phyloP scores from a whole-genome alignment of 768 basidiomycete genomes.

The Boletus rufocinnamomeus region DNA sequence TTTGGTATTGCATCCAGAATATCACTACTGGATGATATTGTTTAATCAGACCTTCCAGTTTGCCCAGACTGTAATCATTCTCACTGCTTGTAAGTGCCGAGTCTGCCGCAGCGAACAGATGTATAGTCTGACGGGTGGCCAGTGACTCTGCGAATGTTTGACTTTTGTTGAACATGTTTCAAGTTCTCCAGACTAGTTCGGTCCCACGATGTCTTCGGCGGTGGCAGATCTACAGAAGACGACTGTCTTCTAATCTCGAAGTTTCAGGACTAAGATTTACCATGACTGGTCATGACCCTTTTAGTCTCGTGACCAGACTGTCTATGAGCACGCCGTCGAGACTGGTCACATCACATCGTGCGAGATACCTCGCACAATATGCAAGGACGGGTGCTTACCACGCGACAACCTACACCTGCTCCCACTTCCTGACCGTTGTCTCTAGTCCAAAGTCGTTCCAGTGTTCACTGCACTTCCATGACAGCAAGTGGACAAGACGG shows the following conservation, averaged over 20 bases:
- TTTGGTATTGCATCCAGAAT: conserved; percentile 1
- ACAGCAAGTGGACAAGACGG: neutral
- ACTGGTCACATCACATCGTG: no score
- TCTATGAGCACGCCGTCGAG: no score
- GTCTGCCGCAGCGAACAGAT: neutral
- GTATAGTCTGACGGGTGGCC: neutral
- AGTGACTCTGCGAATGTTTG: neutral
- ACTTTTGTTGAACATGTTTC: no score
- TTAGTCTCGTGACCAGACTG: no score
- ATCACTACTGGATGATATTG: neutral
- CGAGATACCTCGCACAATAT: neutral
- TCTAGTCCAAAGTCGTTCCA: neutral
- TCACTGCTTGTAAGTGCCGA: neutral
- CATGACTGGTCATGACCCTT: no score
- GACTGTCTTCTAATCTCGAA: no score
- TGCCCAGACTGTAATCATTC: neutral
- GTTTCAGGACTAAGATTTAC: neutral
- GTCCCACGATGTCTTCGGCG: no score
- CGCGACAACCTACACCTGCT: neutral
- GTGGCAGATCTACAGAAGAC: no score
- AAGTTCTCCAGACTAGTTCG: no score
- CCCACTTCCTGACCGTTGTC: neutral
- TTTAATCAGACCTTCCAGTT: neutral
- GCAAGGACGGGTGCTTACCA: neutral
- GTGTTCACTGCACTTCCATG: neutral